Base-by-base conservation (phyloP, 2,329 filamentous ascomycete species). In the Ceratocystis colombiana region DNA sequence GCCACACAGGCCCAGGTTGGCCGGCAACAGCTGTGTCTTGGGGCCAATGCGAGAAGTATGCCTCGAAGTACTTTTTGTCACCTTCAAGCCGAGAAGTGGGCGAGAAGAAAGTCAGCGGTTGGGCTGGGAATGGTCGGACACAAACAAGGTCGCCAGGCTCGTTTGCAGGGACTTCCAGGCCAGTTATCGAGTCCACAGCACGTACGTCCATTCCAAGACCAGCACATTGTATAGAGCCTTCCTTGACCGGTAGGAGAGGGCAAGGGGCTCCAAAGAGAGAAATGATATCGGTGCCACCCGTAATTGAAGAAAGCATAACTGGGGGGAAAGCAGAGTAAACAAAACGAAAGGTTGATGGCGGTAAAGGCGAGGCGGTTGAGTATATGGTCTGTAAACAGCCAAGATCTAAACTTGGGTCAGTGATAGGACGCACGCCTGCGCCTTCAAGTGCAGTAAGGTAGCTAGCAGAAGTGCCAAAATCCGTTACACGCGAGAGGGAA, bases 281-380 rank as follows among this genome's bases (percentile, higher is more conserved):
- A 70, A 97, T 90, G 71, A 97, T 97, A 74, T 99, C 94, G 2
- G 93, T 97, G 62, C 93, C 94, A 46, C 94, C 94, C 0, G 93
- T 97, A 72, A 99, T 97, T 66, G 89, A 95, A 62, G 87, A 90
- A 6, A 97, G 84, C 75, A 96, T 93, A 70, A 97, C 80, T 0
- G 82, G 72, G 1, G 91, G 90, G 72, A 97, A 95, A 1, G 88
- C 88, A 30, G 82, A 78, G 77, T 97, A 96, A 64, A 96, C 86
- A 72, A 95, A 97, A 67, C 84, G 80, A 76, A 96, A 97, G 1
- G 94, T 97, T 0, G 90, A 96, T 0, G 94, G 93, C 0, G 93
- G 91, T 1, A 99, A 79, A 2, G 93, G 92, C 0, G 91, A 95
- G 41, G 92, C 94, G 1, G 93, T 97, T 22, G 90, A 96, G 78